phyloP scores from a whole-genome alignment of 2,329 filamentous ascomycete species.

The Aphanocladium album region DNA sequence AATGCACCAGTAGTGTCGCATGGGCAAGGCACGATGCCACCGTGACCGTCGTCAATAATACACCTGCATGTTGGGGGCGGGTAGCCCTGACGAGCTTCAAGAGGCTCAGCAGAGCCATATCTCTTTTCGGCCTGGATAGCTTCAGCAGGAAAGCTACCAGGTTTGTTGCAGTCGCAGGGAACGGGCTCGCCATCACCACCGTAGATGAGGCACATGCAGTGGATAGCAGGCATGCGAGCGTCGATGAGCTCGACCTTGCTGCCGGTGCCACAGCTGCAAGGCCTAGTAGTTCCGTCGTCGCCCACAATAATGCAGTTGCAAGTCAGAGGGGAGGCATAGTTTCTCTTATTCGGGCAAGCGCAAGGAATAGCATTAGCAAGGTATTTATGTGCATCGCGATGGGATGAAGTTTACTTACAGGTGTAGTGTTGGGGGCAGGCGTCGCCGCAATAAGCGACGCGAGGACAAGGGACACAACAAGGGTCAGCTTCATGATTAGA shows the following conservation, averaged over 20 bases:
- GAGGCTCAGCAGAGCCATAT: no score
- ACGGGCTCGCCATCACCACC: background rate
- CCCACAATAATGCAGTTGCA: background rate
- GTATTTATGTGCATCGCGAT: background rate
- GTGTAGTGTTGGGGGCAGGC: background rate
- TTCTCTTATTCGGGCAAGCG: background rate
- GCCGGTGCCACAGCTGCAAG: background rate
- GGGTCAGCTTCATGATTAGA: background rate
- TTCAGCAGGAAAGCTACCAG: background rate
- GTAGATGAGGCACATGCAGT: background rate
- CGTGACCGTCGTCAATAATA: no score
- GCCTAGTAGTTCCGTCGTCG: background rate
- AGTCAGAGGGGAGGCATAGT: background rate
- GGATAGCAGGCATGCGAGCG: background rate
- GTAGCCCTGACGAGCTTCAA: no score
- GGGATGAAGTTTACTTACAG: background rate
- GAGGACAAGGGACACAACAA: background rate
- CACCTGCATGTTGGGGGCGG: no score
- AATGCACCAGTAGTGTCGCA: background rate
- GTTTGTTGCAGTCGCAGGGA: background rate
- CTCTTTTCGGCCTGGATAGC: background rate
- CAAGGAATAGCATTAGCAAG: background rate
- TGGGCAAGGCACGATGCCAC: no score
- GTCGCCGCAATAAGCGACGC: background rate
- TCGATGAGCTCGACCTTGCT: background rate